Evolutionary conservation across 2,329 filamentous ascomycete species (phyloP).

Genomic region (Intubia oerlemansii): DNA sequence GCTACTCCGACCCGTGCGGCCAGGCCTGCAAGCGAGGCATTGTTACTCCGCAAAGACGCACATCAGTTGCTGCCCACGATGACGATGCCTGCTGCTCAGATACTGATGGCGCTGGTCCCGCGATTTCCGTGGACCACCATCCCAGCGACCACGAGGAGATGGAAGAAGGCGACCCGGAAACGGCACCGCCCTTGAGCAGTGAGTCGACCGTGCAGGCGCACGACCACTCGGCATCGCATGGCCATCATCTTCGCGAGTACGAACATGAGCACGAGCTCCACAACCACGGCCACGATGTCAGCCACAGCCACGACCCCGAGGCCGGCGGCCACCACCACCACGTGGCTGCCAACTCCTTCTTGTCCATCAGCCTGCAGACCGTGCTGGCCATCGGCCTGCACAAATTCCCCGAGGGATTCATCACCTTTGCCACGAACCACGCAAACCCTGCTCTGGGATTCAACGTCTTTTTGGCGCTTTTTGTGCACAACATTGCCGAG

Average conservation of each 20-base stretch:
- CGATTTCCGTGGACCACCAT: conserved; percentile 14
- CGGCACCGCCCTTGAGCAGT: background rate
- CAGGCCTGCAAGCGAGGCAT: conserved; percentile 45
- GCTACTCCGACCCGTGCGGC: conserved; percentile 43
- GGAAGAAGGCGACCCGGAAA: conserved; percentile 7
- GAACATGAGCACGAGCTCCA: conserved; percentile 3
- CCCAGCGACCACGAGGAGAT: conserved; percentile 12
- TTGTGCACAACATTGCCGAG: conserved; percentile 96
- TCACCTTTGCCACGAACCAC: conserved; percentile 95
- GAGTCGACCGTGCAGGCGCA: no score
- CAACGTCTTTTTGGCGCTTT: conserved; percentile 83
- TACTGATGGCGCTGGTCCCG: no score
- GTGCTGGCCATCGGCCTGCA: conserved; percentile 88
- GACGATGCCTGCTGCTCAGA: no score
- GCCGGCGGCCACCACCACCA: conserved; percentile 58
- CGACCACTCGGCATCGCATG: no score
- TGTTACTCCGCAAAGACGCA: no score
- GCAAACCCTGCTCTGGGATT: conserved; percentile 76
- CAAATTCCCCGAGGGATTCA: conserved; percentile 73
- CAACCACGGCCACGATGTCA: background rate
- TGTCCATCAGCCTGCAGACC: conserved; percentile 89
- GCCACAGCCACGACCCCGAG: conserved; percentile 4
- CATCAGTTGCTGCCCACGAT: no score
- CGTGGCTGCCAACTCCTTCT: conserved; percentile 79
- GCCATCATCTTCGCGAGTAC: no score